phyloP scores from a whole-genome alignment of 805 yeast genomes.

The Teunomyces tritomae region DNA sequence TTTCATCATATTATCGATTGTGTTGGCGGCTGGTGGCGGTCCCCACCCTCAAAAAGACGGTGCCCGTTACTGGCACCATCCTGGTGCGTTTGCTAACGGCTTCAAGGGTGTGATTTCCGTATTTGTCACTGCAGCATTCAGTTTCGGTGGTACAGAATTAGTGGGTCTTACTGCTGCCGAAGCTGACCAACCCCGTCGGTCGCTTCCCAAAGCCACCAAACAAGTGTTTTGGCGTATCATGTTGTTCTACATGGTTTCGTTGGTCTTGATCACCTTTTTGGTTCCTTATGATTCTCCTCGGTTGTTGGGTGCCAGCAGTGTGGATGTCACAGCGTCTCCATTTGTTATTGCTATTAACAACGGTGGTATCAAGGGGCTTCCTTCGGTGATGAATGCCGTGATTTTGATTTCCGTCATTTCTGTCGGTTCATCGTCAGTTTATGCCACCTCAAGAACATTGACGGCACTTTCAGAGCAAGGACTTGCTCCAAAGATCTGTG shows the following conservation, averaged over 20 bases:
- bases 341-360: constrained; percentile 68
- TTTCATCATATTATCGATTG: constrained; percentile 46
- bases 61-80: constrained; percentile 48
- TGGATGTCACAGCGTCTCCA: constrained; percentile 68
- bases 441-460: constrained; percentile 65
- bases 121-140: constrained; percentile 42
- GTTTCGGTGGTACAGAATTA: constrained; percentile 41
- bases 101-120: constrained; percentile 40
- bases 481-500: constrained; percentile 55
- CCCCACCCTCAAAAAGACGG: constrained; percentile 50
- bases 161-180: constrained; percentile 44
- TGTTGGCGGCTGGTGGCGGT: constrained; percentile 53
- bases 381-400: constrained; percentile 65
- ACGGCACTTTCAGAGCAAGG: constrained; percentile 64
- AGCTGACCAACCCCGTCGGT: constrained; percentile 34
- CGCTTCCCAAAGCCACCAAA: constrained; percentile 40
- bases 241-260: constrained; percentile 34
- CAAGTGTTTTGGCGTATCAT: constrained; percentile 44
- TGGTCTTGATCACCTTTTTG: constrained; percentile 24
- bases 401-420: constrained; percentile 65
- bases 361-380: constrained; percentile 64
- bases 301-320: constrained; percentile 45
- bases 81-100: constrained; percentile 54
- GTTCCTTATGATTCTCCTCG: constrained; percentile 20
- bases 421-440: constrained; percentile 73